Evolutionary conservation across 176 grass and related monocot species (phyloP), one percentile per base, ranked within the genome.

Genomic region (Carex cristatella): DNA sequence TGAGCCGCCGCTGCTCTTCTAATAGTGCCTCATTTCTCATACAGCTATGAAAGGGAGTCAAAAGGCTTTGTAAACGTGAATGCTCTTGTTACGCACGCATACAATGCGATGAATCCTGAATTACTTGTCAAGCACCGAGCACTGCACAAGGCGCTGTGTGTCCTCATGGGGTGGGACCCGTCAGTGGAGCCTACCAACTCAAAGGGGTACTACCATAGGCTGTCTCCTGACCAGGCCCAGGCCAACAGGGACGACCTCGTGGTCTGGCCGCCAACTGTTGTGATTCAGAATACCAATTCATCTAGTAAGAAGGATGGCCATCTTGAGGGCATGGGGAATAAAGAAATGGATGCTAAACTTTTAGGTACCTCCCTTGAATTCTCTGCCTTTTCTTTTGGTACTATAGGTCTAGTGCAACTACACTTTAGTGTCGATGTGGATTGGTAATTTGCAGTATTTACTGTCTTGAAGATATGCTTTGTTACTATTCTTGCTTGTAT

Each of bases 141-240:
- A 13, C 87, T 99, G 71, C 96, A 99, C 91, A 99, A 94, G 89
- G 96, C 96, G 1, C 66, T 99, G 72, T 99, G 93, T 89, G 90
- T 99, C 81, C 91, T 99, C 84, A 94, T 95, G 89, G 96, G 96
- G 86, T 95, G 96, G 96, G 89, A 94, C 88, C 90, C 91, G 11
- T 87, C 88, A n/a, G 66, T 87, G 87, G 88, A 83, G 61, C 96
- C 96, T 87, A 85, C 88, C 78, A 84, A 92, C 88, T 93, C 88
- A 46, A 99, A 83, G 23, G 74, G 76, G 63, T 95, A 94, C 71
- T 95, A 94, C 71, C 96, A 95, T 72, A 81, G 84, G 61, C 85
- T 95, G 65, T 94, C 91, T 79, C 70, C 83, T 72, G 88, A 86
- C 61, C 85, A 89, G 16, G 93, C 96, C 90, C 89, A 95, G 88